Conservation (phyloP, 352 stramenopile genomes). For the Pythium monospermum region DNA sequence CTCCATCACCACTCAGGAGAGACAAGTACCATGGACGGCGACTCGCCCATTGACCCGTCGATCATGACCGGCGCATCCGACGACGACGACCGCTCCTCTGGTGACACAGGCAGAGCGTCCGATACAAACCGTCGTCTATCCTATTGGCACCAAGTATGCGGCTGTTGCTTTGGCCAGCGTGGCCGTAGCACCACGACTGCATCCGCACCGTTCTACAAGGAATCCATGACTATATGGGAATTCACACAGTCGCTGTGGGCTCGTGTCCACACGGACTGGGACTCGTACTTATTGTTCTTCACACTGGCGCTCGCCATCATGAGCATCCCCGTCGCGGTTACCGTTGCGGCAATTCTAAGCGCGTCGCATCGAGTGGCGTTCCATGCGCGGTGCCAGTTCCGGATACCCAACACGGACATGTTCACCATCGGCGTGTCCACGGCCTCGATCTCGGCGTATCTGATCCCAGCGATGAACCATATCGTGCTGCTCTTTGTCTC, state of each 20-base stretch:
- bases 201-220: background rate
- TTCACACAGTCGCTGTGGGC: slow-evolving; percentile 40
- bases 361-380: slow-evolving; percentile 28
- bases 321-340: slow-evolving; percentile 39
- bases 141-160: background rate
- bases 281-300: slow-evolving; percentile 60
- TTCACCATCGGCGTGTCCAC: slow-evolving; percentile 29
- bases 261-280: slow-evolving; percentile 63
- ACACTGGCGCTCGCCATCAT: slow-evolving; percentile 48
- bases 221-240: slow-evolving; percentile 13
- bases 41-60: slow-evolving; percentile 4
- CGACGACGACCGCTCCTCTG: too few relatives aligned
- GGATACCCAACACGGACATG: slow-evolving; percentile 17
- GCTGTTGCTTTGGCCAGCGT: too few relatives aligned
- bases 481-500: slow-evolving; percentile 65
- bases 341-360: slow-evolving; percentile 31
- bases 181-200: background rate
- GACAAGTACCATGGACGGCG: slow-evolving; percentile 2
- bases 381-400: slow-evolving; percentile 37
- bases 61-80: slow-evolving; percentile 10
- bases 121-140: slow-evolving; percentile 4
- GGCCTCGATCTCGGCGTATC: slow-evolving; percentile 34
- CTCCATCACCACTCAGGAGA: slow-evolving; percentile 17
- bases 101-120: too few relatives aligned
- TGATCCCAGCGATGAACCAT: slow-evolving; percentile 64